These are phyloP conservation scores for Globisporangium barbulae DNA, from an alignment of 352 stramenopile species.

Conservation along the genomic window DNA sequence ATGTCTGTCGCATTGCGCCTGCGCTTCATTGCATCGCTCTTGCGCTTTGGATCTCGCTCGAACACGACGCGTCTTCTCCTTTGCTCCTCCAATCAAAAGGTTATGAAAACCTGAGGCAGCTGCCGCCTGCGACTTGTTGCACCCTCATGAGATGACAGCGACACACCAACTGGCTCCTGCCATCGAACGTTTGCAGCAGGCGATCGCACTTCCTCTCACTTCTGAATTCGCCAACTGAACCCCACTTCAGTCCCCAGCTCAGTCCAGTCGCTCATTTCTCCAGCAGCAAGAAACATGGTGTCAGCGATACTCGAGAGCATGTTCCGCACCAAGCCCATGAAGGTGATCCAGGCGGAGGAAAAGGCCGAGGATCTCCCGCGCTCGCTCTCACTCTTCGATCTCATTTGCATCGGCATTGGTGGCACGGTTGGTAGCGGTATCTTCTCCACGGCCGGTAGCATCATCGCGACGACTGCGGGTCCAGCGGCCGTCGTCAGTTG, in stretches of 20 bases:
- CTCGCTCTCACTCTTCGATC: slow-evolving; percentile 82
- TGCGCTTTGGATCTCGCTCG: background rate
- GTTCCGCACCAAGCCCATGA: slow-evolving; percentile 69
- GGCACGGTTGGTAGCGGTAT: slow-evolving; percentile 90
- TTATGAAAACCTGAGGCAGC: background rate
- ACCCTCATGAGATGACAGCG: background rate
- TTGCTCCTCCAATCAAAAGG: background rate
- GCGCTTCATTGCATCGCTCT: background rate
- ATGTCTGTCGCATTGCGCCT: background rate
- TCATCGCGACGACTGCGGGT: slow-evolving; percentile 78
- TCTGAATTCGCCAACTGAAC: background rate
- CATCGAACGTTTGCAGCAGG: background rate
- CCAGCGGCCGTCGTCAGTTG: slow-evolving; percentile 81
- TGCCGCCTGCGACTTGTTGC: background rate
- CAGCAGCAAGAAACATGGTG: background rate
- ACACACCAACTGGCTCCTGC: background rate
- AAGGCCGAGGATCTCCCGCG: slow-evolving; percentile 58
- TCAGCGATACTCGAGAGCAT: slow-evolving; percentile 17
- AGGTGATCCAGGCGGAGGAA: slow-evolving; percentile 76
- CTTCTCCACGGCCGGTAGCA: slow-evolving; percentile 76
- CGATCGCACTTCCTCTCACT: background rate
- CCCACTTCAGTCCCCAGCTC: background rate
- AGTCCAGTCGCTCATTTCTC: background rate
- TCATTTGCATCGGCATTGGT: slow-evolving; percentile 90
- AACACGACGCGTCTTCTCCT: background rate